phyloP scores from a whole-genome alignment of 2,329 filamentous ascomycete genomes.

The Pyricularia pennisetigena region DNA sequence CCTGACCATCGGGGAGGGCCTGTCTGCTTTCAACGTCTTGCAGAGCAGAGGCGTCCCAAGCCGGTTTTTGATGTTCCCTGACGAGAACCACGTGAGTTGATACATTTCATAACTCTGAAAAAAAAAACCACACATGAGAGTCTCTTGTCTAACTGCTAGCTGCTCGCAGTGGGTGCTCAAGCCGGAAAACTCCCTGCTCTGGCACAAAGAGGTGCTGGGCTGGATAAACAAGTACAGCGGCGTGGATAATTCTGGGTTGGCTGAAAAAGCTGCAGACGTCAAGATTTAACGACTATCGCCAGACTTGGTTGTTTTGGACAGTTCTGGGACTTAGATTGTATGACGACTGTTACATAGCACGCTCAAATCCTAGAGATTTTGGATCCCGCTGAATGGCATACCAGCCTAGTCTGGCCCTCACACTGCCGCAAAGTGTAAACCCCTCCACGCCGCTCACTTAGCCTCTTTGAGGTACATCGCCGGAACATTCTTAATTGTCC shows the following conservation, averaged over 20 bases:
- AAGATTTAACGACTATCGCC: neutral
- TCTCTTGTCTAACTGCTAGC: neutral
- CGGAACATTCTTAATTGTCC: neutral
- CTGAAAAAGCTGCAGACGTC: neutral
- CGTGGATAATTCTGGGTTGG: conserved; percentile 15
- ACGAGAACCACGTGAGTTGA: conserved; percentile 49
- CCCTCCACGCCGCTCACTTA: neutral
- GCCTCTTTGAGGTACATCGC: neutral
- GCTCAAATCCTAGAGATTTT: neutral
- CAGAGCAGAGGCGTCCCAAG: conserved; percentile 68
- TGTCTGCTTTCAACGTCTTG: conserved; percentile 78
- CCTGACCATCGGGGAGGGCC: conserved; percentile 72
- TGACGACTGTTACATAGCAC: neutral
- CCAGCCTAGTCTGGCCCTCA: neutral
- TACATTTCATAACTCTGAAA: neutral
- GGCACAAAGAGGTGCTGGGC: conserved; percentile 77
- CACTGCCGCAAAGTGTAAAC: neutral
- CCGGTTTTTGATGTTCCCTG: conserved; percentile 71
- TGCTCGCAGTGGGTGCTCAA: conserved; percentile 66
- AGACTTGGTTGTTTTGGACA: neutral
- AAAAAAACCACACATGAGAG: neutral
- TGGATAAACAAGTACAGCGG: conserved; percentile 62
- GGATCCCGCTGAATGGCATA: neutral
- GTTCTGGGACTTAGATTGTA: neutral
- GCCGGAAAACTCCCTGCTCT: conserved; percentile 81